Evolutionary conservation across 345 rosid genomes (phyloP), one percentile per base, ranked within the genome.

Genomic region (Laguncularia racemosa): DNA sequence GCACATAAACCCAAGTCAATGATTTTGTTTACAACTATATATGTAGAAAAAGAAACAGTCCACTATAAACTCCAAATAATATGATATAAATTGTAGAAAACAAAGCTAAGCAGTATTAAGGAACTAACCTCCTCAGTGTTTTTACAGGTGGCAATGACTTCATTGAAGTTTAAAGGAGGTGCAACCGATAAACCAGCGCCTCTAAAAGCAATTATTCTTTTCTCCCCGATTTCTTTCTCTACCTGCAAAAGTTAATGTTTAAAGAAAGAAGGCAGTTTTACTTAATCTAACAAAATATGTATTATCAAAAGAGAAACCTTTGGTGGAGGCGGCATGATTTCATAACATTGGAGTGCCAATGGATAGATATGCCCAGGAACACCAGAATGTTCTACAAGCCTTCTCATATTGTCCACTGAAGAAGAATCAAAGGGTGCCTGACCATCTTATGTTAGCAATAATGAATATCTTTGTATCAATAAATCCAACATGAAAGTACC

Each of bases 191-290:
- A 50, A 46, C 97, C 99, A 9, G 65, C 65, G 48, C 97, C 97
- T 57, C 72, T 75, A 71, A 73, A 93, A 53, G 86, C 60, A 54
- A 89, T 71, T 61, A 71, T 71, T 71, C 99, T 77, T 73, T 23
- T 86, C 81, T 93, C 99, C 50, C 99, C 99, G 44, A 93, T 86
- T 73, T 89, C 91, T 76, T 83, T 93, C 76, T 86, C 96, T 55
- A 93, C 91, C 99, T 93, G 77, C 44, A 70, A 46, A 63, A 68
- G 10, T 20, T 53, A 57, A 55, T 56, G 40, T 51, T 61, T 52
- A 57, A 57, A 69, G 65, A 62, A 57, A 46, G 13, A 44, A 10
- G 16, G 52, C 53, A 54, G 51, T 57, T 33, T 33, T 33, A 9
- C 40, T 33, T 50, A 50, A 7, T 26, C 48, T 21, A 14, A 12